Percentiles rank a stretch among this genome's conserved stretches.
These are phyloP conservation scores for Cladosporium sphaerospermum DNA, from an alignment of 2,329 filamentous ascomycete species.

Conservation along the genomic window DNA sequence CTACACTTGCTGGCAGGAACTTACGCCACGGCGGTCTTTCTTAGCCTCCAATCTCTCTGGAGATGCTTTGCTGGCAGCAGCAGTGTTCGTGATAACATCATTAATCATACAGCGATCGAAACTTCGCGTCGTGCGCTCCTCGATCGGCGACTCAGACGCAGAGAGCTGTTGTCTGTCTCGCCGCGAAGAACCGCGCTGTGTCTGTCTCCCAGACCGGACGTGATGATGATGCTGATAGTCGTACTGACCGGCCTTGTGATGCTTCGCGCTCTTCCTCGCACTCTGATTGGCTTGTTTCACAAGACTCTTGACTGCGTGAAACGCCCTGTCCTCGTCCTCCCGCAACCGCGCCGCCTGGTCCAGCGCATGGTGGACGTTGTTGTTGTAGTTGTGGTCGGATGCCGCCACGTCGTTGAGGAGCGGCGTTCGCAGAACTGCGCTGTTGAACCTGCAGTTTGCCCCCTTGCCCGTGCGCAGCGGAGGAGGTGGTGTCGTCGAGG, in stretches of 20 bases:
- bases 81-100: constrained; percentile 12
- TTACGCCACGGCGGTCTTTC: constrained; percentile 22
- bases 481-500: constrained; percentile 29
- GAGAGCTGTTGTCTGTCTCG: constrained; percentile 20
- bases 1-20: neutral
- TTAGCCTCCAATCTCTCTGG: constrained; percentile 15
- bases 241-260: constrained; percentile 18
- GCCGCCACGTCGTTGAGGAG: constrained; percentile 36
- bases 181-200: constrained; percentile 18
- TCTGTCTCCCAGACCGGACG: constrained; percentile 24
- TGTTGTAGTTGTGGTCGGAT: constrained; percentile 17
- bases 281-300: constrained; percentile 32
- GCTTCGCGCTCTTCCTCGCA: constrained; percentile 25
- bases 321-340: constrained; percentile 25
- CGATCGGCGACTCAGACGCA: constrained; percentile 19
- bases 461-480: constrained; percentile 17
- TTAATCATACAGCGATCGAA: constrained; percentile 19
- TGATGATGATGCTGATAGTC: constrained; percentile 24
- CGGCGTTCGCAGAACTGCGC: constrained; percentile 45
- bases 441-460: constrained; percentile 36
- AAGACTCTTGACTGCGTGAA: constrained; percentile 25
- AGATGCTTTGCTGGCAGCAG: neutral
- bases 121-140: constrained; percentile 14
- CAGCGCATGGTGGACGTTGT: constrained; percentile 11
- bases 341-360: constrained; percentile 21